Conservation (phyloP, 2,329 filamentous ascomycete species). For the Periconia sp. region DNA sequence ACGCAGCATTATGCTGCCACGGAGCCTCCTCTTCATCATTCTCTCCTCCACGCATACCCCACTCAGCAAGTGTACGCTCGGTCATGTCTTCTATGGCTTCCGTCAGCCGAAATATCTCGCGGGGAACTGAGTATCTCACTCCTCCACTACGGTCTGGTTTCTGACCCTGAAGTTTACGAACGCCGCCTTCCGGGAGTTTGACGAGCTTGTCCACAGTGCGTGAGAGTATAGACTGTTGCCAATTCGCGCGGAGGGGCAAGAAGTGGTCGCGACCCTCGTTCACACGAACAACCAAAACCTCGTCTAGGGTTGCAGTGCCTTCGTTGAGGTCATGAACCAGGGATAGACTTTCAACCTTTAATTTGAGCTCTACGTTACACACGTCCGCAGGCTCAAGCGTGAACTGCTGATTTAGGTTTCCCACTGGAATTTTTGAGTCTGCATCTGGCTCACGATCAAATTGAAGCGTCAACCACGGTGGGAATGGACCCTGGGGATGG, state of each 20-base stretch:
- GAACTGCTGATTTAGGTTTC: constrained; percentile 52
- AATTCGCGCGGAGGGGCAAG: constrained; percentile 74
- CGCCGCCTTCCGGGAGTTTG: constrained; percentile 74
- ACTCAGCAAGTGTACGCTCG: constrained; percentile 62
- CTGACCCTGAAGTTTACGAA: constrained; percentile 69
- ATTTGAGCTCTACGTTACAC: constrained; percentile 67
- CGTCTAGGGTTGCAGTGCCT: constrained; percentile 67
- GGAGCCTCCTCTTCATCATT: constrained; percentile 44
- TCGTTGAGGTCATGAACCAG: constrained; percentile 73
- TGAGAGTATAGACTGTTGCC: constrained; percentile 81
- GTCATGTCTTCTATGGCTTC: constrained; percentile 69
- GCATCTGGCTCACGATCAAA: constrained; percentile 59
- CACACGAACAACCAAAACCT: constrained; percentile 85
- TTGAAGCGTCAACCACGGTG: constrained; percentile 70
- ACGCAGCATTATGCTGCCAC: constrained; percentile 58
- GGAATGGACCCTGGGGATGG: constrained; percentile 46
- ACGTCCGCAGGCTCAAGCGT: constrained; percentile 85
- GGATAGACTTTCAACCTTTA: constrained; percentile 64
- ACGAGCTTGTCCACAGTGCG: constrained; percentile 88
- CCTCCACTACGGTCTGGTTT: constrained; percentile 48
- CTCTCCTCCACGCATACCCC: constrained; percentile 58
- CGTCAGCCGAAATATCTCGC: constrained; percentile 86
- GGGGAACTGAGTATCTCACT: constrained; percentile 77
- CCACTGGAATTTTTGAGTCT: constrained; percentile 26
- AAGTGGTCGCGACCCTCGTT: constrained; percentile 88